These are phyloP conservation scores for Talaromyces sp. DNA, from an alignment of 2,329 filamentous ascomycete species.

Conservation along the genomic window DNA sequence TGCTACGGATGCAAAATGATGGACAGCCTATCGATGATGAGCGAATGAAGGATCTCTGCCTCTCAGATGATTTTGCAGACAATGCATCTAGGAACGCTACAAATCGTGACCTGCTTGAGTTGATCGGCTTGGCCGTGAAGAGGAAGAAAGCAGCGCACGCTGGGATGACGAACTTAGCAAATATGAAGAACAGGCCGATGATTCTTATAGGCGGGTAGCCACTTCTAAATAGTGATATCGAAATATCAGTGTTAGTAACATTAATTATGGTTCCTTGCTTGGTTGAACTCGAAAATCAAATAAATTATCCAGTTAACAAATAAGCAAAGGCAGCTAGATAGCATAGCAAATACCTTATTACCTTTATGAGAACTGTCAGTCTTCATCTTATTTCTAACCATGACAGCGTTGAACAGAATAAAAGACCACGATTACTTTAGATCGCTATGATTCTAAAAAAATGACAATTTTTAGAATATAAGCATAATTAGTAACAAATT, in stretches of 20 bases:
- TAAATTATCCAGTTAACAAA: too few relatives aligned
- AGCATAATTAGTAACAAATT: background rate
- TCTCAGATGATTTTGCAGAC: constrained; percentile 21
- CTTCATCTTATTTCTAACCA: too few relatives aligned
- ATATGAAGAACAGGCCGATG: constrained; percentile 98
- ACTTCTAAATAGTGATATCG: background rate
- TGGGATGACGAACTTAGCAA: constrained; percentile 83
- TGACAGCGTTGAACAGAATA: too few relatives aligned
- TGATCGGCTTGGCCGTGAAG: constrained; percentile 90
- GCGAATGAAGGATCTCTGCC: constrained; percentile 64
- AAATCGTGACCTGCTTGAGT: constrained; percentile 72
- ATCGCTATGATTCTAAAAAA: background rate
- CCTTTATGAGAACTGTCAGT: background rate
- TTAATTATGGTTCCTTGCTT: background rate
- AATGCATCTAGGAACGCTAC: constrained; percentile 34
- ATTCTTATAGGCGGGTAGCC: constrained; percentile 96
- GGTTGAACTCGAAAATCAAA: background rate
- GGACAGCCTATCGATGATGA: constrained; percentile 78
- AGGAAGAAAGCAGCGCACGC: constrained; percentile 95
- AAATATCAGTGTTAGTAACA: background rate
- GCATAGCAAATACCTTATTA: background rate
- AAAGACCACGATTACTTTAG: background rate
- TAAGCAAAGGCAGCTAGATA: too few relatives aligned
- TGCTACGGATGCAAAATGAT: constrained; percentile 72
- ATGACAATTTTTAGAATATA: background rate